Evolutionary conservation across 768 basidiomycete species (phyloP).

Genomic region (Gyrodon lividus): DNA sequence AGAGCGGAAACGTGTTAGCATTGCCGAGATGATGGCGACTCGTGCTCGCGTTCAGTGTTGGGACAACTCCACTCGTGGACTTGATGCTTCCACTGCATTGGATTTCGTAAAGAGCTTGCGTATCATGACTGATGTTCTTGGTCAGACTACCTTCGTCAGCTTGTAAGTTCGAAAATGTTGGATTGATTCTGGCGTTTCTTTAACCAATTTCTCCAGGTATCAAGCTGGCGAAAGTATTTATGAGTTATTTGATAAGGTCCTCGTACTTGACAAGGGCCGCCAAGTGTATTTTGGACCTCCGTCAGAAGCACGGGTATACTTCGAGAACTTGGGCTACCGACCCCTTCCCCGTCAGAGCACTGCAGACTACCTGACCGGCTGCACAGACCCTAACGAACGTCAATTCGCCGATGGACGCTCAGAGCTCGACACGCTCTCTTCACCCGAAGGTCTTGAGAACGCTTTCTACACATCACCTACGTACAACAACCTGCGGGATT

Average conservation of each 20-base stretch:
- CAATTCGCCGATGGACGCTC: slow-evolving; percentile 67
- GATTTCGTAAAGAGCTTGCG: slow-evolving; percentile 81
- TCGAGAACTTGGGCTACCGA: slow-evolving; percentile 71
- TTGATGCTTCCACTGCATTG: slow-evolving; percentile 85
- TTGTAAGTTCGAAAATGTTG: slow-evolving; percentile 42
- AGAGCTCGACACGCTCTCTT: slow-evolving; percentile 53
- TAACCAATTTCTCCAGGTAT: slow-evolving; percentile 41
- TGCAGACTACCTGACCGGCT: slow-evolving; percentile 82
- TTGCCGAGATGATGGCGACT: slow-evolving; percentile 85
- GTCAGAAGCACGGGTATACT: slow-evolving; percentile 73
- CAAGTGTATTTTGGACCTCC: slow-evolving; percentile 82
- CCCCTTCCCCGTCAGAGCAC: slow-evolving; percentile 80
- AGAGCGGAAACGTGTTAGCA: slow-evolving; percentile 77
- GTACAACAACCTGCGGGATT: slow-evolving; percentile 41
- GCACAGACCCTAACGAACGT: slow-evolving; percentile 84
- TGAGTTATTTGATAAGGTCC: slow-evolving; percentile 82
- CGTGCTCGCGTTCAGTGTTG: slow-evolving; percentile 79
- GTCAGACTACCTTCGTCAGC: slow-evolving; percentile 78
- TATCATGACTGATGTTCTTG: slow-evolving; percentile 79
- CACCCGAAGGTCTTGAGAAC: slow-evolving; percentile 64
- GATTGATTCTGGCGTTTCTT: background rate
- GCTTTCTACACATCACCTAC: slow-evolving; percentile 55
- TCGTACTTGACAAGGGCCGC: slow-evolving; percentile 77
- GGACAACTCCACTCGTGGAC: slow-evolving; percentile 80
- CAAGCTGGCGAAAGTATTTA: slow-evolving; percentile 83